Percentiles rank a stretch among this genome's conserved stretches.
phyloP scores from a whole-genome alignment of 106 monocot species.

The Xerophyta viscosa region DNA sequence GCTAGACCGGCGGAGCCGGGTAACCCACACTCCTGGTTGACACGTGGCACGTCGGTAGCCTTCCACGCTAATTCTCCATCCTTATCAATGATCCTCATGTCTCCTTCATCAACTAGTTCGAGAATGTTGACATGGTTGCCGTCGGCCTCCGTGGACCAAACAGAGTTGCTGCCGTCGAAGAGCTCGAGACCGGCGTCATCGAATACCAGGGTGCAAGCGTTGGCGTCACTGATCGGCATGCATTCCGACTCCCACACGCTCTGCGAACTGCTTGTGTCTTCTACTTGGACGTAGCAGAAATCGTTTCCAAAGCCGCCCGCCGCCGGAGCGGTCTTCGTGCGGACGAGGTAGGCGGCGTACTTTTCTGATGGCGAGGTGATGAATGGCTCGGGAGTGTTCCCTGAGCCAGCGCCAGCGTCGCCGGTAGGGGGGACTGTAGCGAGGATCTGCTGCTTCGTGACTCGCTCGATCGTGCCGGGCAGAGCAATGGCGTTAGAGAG shows the following conservation, averaged over 20 bases:
- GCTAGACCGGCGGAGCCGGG: constrained; percentile 36
- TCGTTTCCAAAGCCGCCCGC: constrained; percentile 64
- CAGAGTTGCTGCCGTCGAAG: constrained; percentile 54
- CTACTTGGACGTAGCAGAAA: constrained; percentile 67
- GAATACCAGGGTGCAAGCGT: constrained; percentile 64
- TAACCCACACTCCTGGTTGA: constrained; percentile 36
- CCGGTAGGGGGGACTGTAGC: constrained; percentile 27
- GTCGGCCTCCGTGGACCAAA: constrained; percentile 46
- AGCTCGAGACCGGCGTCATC: constrained; percentile 48
- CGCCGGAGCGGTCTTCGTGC: constrained; percentile 24
- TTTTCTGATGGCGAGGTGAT: constrained; percentile 53
- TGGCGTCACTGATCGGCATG: constrained; percentile 40
- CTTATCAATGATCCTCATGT: constrained; percentile 67
- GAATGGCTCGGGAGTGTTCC: constrained; percentile 24
- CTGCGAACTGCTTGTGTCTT: constrained; percentile 15
- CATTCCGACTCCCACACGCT: constrained; percentile 78
- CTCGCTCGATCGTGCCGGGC: neutral
- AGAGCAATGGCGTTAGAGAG: neutral
- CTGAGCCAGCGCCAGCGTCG: neutral
- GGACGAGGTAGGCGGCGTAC: constrained; percentile 45
- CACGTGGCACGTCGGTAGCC: constrained; percentile 54
- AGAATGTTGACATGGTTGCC: constrained; percentile 23
- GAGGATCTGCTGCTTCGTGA: constrained; percentile 4
- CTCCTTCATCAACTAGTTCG: constrained; percentile 68
- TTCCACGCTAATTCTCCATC: constrained; percentile 63